These are phyloP conservation scores for Verbena officinalis DNA, from an alignment of 257 asterid species.

Conservation along the genomic window DNA sequence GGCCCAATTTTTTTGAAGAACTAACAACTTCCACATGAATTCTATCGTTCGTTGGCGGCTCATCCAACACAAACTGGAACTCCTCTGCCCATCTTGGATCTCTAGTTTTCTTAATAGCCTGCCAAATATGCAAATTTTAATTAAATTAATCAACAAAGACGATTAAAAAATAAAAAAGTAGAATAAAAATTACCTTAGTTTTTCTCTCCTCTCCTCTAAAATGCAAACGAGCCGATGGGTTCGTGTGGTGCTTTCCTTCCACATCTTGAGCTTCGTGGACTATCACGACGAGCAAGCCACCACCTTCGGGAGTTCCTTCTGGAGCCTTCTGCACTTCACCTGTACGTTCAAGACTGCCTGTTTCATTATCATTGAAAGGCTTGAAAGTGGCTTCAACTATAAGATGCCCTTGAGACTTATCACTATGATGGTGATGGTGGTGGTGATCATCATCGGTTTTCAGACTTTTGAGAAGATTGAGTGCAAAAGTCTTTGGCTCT, in stretches of 20 bases:
- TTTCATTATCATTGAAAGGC: conserved; percentile 50
- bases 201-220: conserved; percentile 73
- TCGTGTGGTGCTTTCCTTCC: conserved; percentile 79
- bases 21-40: conserved; percentile 81
- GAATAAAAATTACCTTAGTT: conserved; percentile 63
- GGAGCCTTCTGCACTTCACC: conserved; percentile 70
- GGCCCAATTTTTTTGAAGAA: conserved; percentile 65
- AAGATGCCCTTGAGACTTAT: conserved; percentile 70
- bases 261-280: conserved; percentile 85
- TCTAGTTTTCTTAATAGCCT: conserved; percentile 68
- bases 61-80: conserved; percentile 67
- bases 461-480: conserved; percentile 67
- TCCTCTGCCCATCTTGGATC: conserved; percentile 96
- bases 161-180: not conserved
- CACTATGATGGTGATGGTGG: conserved; percentile 41
- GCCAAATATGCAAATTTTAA: not conserved
- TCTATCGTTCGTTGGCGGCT: conserved; percentile 70
- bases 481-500: conserved; percentile 59
- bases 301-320: conserved; percentile 78
- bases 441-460: conserved; percentile 47
- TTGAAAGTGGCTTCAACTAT: conserved; percentile 62
- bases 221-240: conserved; percentile 66
- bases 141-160: not conserved
- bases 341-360: conserved; percentile 40
- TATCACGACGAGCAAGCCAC: conserved; percentile 71